Conservation (phyloP, 768 basidiomycete species). For the Coprinopsis marcescibilis region DNA sequence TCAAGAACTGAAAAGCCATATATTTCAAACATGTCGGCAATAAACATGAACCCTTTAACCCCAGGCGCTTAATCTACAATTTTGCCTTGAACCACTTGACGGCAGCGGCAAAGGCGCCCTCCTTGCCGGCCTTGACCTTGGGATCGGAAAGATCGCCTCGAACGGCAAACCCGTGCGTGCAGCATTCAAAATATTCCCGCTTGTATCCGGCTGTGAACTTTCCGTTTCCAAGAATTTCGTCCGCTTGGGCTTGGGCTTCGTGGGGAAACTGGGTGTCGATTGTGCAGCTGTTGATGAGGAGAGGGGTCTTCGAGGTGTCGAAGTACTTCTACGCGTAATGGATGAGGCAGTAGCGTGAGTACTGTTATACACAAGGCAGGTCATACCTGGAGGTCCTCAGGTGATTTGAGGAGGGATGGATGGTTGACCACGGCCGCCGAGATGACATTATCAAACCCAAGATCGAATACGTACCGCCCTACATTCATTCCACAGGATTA, state of each 20-base stretch:
- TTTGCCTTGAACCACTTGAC: slow-evolving; percentile 49
- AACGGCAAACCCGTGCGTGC: slow-evolving; percentile 50
- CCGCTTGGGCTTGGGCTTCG: slow-evolving; percentile 38
- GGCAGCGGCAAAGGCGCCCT: slow-evolving; percentile 53
- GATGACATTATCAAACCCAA: slow-evolving; percentile 51
- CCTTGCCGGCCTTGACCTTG: slow-evolving; percentile 54
- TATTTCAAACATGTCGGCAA: background rate
- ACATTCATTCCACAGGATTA: background rate
- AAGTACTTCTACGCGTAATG: slow-evolving; percentile 39
- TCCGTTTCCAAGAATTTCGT: slow-evolving; percentile 41
- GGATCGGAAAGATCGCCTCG: slow-evolving; percentile 44
- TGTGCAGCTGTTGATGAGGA: slow-evolving; percentile 66
- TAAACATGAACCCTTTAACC: background rate
- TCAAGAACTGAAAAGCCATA: too few relatives aligned
- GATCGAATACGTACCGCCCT: slow-evolving; percentile 57
- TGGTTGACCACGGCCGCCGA: slow-evolving; percentile 47
- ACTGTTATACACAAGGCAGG: background rate
- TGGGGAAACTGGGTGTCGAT: slow-evolving; percentile 45
- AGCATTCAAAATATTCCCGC: slow-evolving; percentile 41
- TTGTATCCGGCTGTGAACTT: slow-evolving; percentile 46
- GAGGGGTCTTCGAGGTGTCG: slow-evolving; percentile 40
- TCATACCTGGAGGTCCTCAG: slow-evolving; percentile 56
- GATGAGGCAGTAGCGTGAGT: background rate
- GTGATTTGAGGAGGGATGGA: slow-evolving; percentile 55
- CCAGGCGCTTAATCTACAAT: slow-evolving; percentile 3